These are phyloP conservation scores for Botrytis paeoniae DNA, from an alignment of 2,329 filamentous ascomycete species.

Conservation along the genomic window DNA sequence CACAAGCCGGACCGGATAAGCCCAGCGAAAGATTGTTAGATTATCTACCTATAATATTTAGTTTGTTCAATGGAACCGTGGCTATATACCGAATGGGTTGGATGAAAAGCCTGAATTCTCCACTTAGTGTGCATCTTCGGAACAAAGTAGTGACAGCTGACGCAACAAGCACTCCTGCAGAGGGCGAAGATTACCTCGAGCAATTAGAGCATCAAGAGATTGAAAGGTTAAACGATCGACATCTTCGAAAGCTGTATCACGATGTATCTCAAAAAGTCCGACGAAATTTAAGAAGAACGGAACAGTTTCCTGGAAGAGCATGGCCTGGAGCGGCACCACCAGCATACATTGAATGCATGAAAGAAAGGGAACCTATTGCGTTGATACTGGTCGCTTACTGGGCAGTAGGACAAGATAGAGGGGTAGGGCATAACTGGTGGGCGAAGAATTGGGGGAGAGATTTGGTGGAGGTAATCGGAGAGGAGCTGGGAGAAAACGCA, in stretches of 20 bases:
- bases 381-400: slow-evolving; percentile 14
- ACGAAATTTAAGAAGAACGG: slow-evolving; percentile 6
- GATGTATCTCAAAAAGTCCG: background rate
- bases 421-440: slow-evolving; percentile 17
- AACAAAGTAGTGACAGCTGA: background rate
- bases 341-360: slow-evolving; percentile 9
- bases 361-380: slow-evolving; percentile 10
- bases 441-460: slow-evolving; percentile 10
- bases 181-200: slow-evolving; percentile 6
- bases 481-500: background rate
- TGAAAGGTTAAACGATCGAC: background rate
- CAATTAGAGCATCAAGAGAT: background rate
- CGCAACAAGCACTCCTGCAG: background rate
- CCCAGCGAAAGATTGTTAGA: slow-evolving; percentile 1
- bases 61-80: slow-evolving; percentile 14
- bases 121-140: background rate
- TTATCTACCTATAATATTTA: background rate
- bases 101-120: slow-evolving; percentile 2
- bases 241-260: background rate
- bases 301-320: background rate
- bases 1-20: background rate
- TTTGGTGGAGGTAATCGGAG: slow-evolving; percentile 1
- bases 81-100: slow-evolving; percentile 16
- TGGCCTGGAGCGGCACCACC: slow-evolving; percentile 6
- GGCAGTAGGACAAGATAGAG: slow-evolving; percentile 13